These are phyloP conservation scores for Elongisporangium undulatum DNA, from an alignment of 352 stramenopile genomes.

Conservation along the genomic window DNA sequence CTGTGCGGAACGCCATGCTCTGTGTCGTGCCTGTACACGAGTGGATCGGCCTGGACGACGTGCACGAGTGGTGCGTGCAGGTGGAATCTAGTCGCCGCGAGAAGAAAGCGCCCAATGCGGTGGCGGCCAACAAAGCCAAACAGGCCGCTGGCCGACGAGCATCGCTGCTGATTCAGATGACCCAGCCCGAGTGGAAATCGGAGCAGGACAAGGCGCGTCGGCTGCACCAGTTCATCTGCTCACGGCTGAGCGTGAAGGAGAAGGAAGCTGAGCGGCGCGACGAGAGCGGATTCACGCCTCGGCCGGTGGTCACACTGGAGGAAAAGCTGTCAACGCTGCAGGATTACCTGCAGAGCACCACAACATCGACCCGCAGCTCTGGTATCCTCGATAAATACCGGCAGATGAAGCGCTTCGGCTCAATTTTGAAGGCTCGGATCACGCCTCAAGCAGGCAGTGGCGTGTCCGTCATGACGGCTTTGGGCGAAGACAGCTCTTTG, in stretches of 20 bases:
- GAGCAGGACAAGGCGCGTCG: conserved; percentile 48
- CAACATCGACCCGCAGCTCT: conserved; percentile 8
- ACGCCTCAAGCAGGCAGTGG: not conserved
- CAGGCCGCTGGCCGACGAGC: not conserved
- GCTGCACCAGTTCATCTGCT: conserved; percentile 62
- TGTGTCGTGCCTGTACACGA: conserved; percentile 46
- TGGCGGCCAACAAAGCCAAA: conserved; percentile 8
- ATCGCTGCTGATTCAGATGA: not conserved
- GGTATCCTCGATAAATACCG: conserved; percentile 50
- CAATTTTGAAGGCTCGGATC: conserved; percentile 53
- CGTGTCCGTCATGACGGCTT: not conserved
- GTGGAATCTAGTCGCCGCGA: conserved; percentile 44
- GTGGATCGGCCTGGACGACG: conserved; percentile 51
- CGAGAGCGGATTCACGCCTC: conserved; percentile 40
- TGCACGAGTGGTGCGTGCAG: conserved; percentile 63
- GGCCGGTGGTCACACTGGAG: conserved; percentile 34
- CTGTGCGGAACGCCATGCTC: conserved; percentile 46
- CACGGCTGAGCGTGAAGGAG: conserved; percentile 32
- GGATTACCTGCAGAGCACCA: conserved; percentile 43
- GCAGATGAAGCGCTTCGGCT: conserved; percentile 61
- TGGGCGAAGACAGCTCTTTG: not conserved
- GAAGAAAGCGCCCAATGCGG: conserved; percentile 14
- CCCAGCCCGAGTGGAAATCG: conserved; percentile 25
- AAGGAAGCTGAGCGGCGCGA: conserved; percentile 30
- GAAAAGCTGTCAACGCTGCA: conserved; percentile 64